These are phyloP conservation scores for Backusella australiensis DNA, from an alignment of 192 early-diverging fungal species.

Conservation along the genomic window DNA sequence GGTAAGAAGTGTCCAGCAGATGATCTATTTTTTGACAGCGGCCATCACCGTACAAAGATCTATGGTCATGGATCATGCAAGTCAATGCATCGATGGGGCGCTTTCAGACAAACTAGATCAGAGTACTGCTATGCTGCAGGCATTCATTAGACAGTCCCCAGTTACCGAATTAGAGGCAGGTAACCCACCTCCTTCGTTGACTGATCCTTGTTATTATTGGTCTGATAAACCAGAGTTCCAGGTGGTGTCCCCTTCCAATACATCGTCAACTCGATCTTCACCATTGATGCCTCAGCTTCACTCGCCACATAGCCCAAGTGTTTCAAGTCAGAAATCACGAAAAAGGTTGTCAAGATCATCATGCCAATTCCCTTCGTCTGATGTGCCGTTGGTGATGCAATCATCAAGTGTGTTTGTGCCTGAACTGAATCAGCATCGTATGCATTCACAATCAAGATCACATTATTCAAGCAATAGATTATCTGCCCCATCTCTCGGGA, in stretches of 20 bases:
- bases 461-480: slow-evolving; percentile 18
- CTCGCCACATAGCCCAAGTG: not conserved
- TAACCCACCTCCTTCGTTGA: not conserved
- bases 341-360: slow-evolving; percentile 2
- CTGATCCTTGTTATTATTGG: not conserved
- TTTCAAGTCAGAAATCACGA: not conserved
- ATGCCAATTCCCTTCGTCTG: not conserved
- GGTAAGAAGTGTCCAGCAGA: slow-evolving; percentile 29
- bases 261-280: slow-evolving; percentile 11
- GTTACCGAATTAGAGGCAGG: not conserved
- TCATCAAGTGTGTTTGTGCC: slow-evolving; percentile 7
- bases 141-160: not conserved
- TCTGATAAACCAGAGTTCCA: not conserved
- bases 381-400: not conserved
- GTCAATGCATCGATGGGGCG: not conserved
- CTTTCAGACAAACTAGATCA: not conserved
- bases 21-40: slow-evolving; percentile 26
- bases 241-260: slow-evolving; percentile 2
- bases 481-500: slow-evolving; percentile 13
- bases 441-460: not conserved
- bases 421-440: slow-evolving; percentile 1
- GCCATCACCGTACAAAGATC: slow-evolving; percentile 23
- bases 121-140: not conserved
- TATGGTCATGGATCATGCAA: not conserved
- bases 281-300: slow-evolving; percentile 4